Base-by-base conservation (phyloP, 768 basidiomycete species). In the Collybia mongolica region DNA sequence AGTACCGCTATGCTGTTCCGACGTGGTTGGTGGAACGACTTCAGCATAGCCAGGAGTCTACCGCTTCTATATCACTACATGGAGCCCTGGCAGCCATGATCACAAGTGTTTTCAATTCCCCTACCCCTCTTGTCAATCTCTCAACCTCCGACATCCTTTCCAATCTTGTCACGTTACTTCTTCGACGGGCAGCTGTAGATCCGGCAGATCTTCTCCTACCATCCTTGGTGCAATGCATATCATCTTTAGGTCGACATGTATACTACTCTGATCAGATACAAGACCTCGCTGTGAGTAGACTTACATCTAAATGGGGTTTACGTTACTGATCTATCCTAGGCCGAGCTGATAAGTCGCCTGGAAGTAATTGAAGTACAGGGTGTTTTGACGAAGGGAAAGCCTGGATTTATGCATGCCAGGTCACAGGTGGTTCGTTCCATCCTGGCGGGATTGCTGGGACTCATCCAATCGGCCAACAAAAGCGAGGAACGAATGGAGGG, bases 251-350 rank as follows among this genome's bases (percentile, higher is more conserved):
- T 29, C 84, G 88, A 9, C 93, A 96, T 61, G 84, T 96, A 47
- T 95, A 97, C 72, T 98, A 98, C 62, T 88, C 92, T 35, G 95
- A 97, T 66, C 95, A 98, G 68, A 92, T 94, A 44, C 91, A 93
- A 61, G 95, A 97, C 62, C 82, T 97, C 39, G 83, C 91, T 1
- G 77, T 80, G 41, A 64, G 78, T 49, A 32, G 14, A 64, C 5
- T 38, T 18, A 32, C 40, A 20, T 17, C 36, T 44, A 32, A 24
- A 28, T 44, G 20, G 18, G 6, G 22, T 35, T 32, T 29, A 26
- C 20, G 32, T 37, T 32, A 28, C 44, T 23, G 22, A 32, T 32
- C 12, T 41, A 3, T 18, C 19, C 37, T 32, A 80, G 79, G 86
- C 83, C 48, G 94, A 95, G 65, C 69, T 95, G 39, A 81, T 93